Evolutionary conservation across 805 yeast species (phyloP), one percentile per base, ranked within the genome.

Genomic region (Saturnispora dispora): DNA sequence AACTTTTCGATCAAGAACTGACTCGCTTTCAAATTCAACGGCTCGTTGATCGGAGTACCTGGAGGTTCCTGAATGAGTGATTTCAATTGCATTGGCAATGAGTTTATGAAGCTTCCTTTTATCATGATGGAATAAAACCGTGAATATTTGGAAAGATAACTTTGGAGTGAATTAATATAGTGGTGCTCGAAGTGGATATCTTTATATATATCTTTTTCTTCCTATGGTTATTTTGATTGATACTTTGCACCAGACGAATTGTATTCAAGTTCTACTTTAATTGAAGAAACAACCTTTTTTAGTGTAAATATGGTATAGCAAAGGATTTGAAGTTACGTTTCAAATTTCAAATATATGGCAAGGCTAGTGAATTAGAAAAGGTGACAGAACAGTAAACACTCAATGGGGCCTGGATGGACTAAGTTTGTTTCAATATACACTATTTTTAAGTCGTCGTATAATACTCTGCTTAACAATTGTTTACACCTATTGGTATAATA

Each of bases 91-190:
- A 51, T n/a, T 3, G 60, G 60, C 28, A 58, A 45, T 6, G 58
- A 37, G 42, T 53, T 51, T 30, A 58, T 47, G 46, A 58, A 58
- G 43, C 58, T 58, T 23, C 57, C 56, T 45, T 58, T 58, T n/a
- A 57, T 57, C 60, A 58, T 58, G 5, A n/a, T 40, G 9, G 13
- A n/a, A 18, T 37, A 18, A 18, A 10, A 8, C 8, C 3, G 39
- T 35, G 4, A 35, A 17, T 17, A 7, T 15, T 17, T 18, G 2
- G 11, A 10, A 18, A 18, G 13, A 37, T 7, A 25, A 9, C 9
- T 25, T 25, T 25, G 28, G 28, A 25, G 28, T 25, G 28, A 25
- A 25, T 25, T 25, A 6, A 25, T 25, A 25, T 5, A 25, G 28
- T 5, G 8, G 28, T 25, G 5, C 2, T 7, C 8, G 28, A 25